Evolutionary conservation across 441 rosid genomes (phyloP), one percentile per base, ranked within the genome.

Genomic region (Viola pubescens): DNA sequence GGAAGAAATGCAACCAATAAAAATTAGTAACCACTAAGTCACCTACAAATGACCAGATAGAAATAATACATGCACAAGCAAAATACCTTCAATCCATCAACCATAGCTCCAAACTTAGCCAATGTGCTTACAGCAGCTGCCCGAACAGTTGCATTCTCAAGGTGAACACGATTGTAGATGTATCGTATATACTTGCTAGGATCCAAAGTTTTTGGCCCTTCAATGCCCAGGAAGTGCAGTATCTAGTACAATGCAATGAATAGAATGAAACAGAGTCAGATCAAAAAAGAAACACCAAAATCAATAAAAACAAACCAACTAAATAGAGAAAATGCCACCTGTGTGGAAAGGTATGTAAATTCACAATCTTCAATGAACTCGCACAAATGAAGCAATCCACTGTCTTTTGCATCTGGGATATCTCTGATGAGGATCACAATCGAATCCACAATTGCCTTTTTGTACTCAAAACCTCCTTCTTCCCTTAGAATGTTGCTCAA

Each of bases 331-430:
- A 43, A 53, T 7, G 49, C 39, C 64, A 94, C 98, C 98, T 94
- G 98, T 26, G 97, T 84, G 46, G 96, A 94, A 67, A 94, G 97
- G 65, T 89, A 94, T 40, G 98, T 89, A 76, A 94, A 94, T 83
- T 94, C 98, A 81, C 98, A 94, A 71, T 94, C 98, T 80, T 94
- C 98, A 58, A 94, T 94, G 76, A 94, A 94, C 67, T 94, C 96
- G 50, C 97, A 89, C 45, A 94, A 81, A 82, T 94, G 98, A 75
- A 88, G 95, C 80, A 94, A 72, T 52, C 98, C 98, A 64, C 79
- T 82, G 74, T 94, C 98, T 77, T 89, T 94, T 48, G 96, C 96
- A 46, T 94, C 97, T 2, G 97, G 96, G 58, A 94, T 94, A 78
- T 94, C 98, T 67, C 89, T 83, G 54, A 94, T 89, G 59, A 88